A percentile compares a stretch with the other conserved stretches of the same genome.
These are phyloP conservation scores for Rhizophagus clarus DNA, from an alignment of 192 early-diverging fungal genomes.

Conservation along the genomic window DNA sequence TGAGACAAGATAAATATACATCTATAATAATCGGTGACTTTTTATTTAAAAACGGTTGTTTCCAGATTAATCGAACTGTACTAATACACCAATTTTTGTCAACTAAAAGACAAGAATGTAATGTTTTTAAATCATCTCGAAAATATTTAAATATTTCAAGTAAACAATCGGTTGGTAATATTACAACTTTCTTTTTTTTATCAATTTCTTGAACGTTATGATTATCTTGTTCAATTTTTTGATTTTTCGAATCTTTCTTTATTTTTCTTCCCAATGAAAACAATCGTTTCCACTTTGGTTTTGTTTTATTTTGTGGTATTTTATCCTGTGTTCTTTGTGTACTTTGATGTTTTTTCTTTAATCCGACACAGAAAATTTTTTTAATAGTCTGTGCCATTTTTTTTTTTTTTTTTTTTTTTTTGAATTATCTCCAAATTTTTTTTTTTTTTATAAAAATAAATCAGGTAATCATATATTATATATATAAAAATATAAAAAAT, in stretches of 20 bases:
- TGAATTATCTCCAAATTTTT: too few species aligned
- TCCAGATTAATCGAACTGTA: not conserved
- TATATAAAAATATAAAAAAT: too few species aligned
- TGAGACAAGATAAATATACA: not conserved
- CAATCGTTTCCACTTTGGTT: not conserved
- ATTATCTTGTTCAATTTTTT: not conserved
- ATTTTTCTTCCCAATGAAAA: not conserved
- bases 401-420: not conserved
- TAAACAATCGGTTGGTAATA: not conserved
- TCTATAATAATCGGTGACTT: not conserved
- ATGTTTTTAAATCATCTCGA: not conserved
- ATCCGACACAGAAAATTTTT: not conserved
- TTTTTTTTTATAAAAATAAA: too few species aligned
- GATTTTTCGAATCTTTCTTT: not conserved
- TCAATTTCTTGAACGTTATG: too few species aligned
- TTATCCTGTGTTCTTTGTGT: too few species aligned
- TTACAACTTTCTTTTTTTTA: not conserved
- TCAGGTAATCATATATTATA: too few species aligned
- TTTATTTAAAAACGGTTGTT: not conserved
- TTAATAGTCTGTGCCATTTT: not conserved
- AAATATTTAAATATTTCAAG: constrained; percentile 4
- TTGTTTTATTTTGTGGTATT: not conserved
- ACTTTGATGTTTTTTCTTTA: not conserved
- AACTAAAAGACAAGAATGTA: not conserved
- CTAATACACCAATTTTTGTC: not conserved